Percentiles rank a stretch among this genome's conserved stretches.
Evolutionary conservation across 192 early-diverging fungal species (phyloP).

Genomic region (Dispira simplex): DNA sequence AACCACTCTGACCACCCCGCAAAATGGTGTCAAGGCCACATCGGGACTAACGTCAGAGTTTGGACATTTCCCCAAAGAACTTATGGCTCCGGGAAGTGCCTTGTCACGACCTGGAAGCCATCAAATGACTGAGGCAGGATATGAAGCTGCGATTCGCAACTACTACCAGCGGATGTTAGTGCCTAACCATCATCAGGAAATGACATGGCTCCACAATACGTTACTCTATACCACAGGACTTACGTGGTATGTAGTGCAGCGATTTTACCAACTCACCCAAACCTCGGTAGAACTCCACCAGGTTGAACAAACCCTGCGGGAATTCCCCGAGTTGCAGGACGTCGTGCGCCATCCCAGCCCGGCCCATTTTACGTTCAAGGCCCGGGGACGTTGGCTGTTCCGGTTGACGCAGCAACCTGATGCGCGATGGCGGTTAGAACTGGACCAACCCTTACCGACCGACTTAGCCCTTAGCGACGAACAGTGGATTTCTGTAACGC

Average conservation of each 20-base stretch:
- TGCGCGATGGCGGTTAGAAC: not conserved
- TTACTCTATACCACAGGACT: not conserved
- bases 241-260: conserved; percentile 1
- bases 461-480: not conserved
- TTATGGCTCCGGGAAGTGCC: too few species aligned
- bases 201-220: not conserved
- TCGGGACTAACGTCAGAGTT: too few species aligned
- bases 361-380: not conserved
- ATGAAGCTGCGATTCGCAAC: too few species aligned
- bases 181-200: too few species aligned
- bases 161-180: too few species aligned
- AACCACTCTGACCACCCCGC: too few species aligned
- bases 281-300: not conserved
- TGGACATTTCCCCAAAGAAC: too few species aligned
- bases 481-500: not conserved
- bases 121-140: too few species aligned
- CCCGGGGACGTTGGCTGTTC: not conserved
- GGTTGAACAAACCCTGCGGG: not conserved
- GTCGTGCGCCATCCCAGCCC: not conserved
- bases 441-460: not conserved
- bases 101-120: too few species aligned
- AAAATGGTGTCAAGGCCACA: too few species aligned
- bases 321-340: not conserved
- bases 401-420: not conserved
- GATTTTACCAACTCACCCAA: not conserved